A percentile compares a stretch with the other conserved stretches of the same genome.
These are phyloP conservation scores for Francoa sonchifolia DNA, from an alignment of 441 rosid genomes.

Conservation along the genomic window DNA sequence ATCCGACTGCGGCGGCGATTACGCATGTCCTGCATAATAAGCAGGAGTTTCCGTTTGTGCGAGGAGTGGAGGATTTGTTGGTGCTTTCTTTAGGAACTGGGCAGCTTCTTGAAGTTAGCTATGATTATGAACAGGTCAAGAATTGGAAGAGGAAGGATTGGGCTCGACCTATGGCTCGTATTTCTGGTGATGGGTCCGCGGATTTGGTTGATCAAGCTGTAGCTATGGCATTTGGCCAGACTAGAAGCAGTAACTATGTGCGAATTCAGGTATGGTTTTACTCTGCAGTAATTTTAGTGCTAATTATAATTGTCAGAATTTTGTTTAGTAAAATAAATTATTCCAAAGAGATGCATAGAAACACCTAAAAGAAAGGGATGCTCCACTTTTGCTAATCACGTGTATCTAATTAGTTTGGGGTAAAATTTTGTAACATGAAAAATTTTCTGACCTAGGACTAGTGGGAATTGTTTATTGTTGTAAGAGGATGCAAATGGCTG, in stretches of 20 bases:
- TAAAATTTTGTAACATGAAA: too few relatives aligned
- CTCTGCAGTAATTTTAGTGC: too few relatives aligned
- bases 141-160: slow-evolving; percentile 77
- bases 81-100: slow-evolving; percentile 79
- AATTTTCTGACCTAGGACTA: too few relatives aligned
- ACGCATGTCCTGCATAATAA: slow-evolving; percentile 93
- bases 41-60: slow-evolving; percentile 87
- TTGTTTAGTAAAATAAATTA: too few relatives aligned
- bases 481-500: slow-evolving; percentile 8
- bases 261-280: slow-evolving; percentile 86
- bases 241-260: slow-evolving; percentile 56
- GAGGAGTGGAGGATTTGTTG: slow-evolving; percentile 86
- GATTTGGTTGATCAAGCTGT: slow-evolving; percentile 93
- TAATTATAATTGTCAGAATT: too few relatives aligned
- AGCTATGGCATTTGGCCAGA: slow-evolving; percentile 84
- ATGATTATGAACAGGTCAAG: slow-evolving; percentile 57
- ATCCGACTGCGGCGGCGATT: slow-evolving; percentile 85
- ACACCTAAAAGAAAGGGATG: too few relatives aligned
- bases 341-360: too few relatives aligned
- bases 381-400: too few relatives aligned
- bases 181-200: slow-evolving; percentile 75
- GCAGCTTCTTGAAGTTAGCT: slow-evolving; percentile 56
- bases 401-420: too few relatives aligned
- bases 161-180: slow-evolving; percentile 76
- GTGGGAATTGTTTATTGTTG: slow-evolving; percentile 5